Percentiles rank a stretch among this genome's conserved stretches.
Conservation (phyloP, 805 yeast genomes). For the Starmerella vaccinii region DNA sequence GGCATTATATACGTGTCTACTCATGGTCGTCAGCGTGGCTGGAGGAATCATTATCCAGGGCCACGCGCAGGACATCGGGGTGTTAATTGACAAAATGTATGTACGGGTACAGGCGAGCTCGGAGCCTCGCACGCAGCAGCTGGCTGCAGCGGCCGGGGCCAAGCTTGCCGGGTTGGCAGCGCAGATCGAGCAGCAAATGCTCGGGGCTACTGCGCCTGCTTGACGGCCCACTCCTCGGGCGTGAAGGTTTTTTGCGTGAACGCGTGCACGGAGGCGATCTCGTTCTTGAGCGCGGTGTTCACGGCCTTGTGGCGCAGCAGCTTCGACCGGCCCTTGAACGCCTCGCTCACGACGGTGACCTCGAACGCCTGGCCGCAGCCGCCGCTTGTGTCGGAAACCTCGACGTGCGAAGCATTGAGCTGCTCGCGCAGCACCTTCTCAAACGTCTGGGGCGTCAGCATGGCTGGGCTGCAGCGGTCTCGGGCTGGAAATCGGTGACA, state of each 20-base stretch:
- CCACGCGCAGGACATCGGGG: slow-evolving; percentile 28
- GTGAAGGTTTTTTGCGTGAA: slow-evolving; percentile 76
- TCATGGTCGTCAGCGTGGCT: slow-evolving; percentile 29
- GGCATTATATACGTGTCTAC: slow-evolving; percentile 28
- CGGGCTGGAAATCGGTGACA: background rate
- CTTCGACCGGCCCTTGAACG: slow-evolving; percentile 72
- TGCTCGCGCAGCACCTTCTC: slow-evolving; percentile 38
- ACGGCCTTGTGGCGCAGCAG: slow-evolving; percentile 80
- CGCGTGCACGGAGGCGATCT: slow-evolving; percentile 81
- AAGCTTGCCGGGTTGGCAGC: slow-evolving; percentile 7
- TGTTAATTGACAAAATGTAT: slow-evolving; percentile 15
- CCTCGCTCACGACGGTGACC: slow-evolving; percentile 66
- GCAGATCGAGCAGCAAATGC: background rate
- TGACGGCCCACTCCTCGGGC: slow-evolving; percentile 67
- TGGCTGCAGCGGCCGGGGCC: slow-evolving; percentile 1
- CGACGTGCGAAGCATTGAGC: slow-evolving; percentile 54
- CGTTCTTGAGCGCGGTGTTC: slow-evolving; percentile 68
- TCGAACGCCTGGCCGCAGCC: slow-evolving; percentile 99
- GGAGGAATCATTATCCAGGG: slow-evolving; percentile 24
- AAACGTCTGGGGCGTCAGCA: slow-evolving; percentile 19
- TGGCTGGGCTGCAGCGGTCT: background rate
- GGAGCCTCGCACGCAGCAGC: slow-evolving; percentile 3
- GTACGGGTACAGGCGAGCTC: background rate
- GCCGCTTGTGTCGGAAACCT: slow-evolving; percentile 70
- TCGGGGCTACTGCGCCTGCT: slow-evolving; percentile 1